Evolutionary conservation across 2,329 filamentous ascomycete species (phyloP).

Genomic region (Pseudonectria foliicola): DNA sequence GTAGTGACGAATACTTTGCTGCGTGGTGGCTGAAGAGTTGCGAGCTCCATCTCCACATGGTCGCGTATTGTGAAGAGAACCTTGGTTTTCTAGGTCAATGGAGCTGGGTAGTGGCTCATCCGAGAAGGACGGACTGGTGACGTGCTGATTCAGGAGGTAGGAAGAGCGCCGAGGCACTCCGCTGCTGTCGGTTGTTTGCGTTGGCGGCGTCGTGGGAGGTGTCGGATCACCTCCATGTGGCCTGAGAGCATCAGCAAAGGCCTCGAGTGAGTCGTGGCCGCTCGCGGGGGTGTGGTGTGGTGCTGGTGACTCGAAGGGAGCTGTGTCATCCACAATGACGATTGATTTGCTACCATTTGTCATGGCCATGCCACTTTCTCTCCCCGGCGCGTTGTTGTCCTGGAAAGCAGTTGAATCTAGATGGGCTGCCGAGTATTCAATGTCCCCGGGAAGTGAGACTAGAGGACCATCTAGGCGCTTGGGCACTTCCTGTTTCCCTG

Average conservation of each 20-base stretch:
- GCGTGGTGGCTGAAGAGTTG: conserved; percentile 23
- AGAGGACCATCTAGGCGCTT: conserved; percentile 19
- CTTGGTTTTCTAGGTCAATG: conserved; percentile 37
- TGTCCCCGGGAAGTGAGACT: conserved; percentile 21
- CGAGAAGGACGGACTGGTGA: conserved; percentile 28
- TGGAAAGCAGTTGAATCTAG: conserved; percentile 33
- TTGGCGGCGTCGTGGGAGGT: conserved; percentile 55
- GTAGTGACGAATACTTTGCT: conserved; percentile 18
- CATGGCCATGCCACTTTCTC: conserved; percentile 50
- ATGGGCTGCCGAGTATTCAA: conserved; percentile 38
- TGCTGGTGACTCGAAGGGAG: conserved; percentile 39
- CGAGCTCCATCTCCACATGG: conserved; percentile 28
- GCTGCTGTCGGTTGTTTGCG: conserved; percentile 23
- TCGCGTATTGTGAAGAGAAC: conserved; percentile 17
- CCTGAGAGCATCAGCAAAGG: conserved; percentile 46
- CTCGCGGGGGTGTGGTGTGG: conserved; percentile 42
- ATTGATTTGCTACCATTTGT: conserved; percentile 85
- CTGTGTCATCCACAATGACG: conserved; percentile 71
- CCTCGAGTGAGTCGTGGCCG: conserved; percentile 42
- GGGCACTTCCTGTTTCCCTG: conserved; percentile 18
- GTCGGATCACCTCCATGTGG: conserved; percentile 46
- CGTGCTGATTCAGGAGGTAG: conserved; percentile 43
- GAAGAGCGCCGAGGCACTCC: conserved; percentile 49
- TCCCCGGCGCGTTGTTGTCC: conserved; percentile 28
- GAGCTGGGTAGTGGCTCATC: conserved; percentile 39